Percentiles rank a stretch among this genome's conserved stretches.
Conservation (phyloP, 441 rosid genomes). For the Melastoma candidum region DNA sequence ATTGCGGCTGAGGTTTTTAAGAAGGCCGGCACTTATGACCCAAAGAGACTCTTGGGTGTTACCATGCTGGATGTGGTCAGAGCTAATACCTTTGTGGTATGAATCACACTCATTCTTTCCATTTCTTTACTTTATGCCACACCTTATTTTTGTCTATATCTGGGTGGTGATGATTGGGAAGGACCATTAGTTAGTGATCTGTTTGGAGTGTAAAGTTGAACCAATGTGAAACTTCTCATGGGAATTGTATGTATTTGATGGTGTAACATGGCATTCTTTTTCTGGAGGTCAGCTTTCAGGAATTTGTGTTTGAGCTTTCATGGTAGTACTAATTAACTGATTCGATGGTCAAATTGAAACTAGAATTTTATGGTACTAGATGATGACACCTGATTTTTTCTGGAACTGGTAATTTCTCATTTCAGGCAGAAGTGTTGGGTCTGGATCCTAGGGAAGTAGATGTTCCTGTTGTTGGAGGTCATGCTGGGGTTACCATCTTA, state of each 20-base stretch:
- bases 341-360: background rate
- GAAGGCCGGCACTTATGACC: constrained; percentile 78
- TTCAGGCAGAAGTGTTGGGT: constrained; percentile 66
- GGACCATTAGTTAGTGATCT: no score
- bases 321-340: no score
- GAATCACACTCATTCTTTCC: constrained; percentile 1
- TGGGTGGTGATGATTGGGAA: no score
- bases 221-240: no score
- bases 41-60: constrained; percentile 74
- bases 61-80: constrained; percentile 81
- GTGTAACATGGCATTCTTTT: no score
- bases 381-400: background rate
- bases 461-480: constrained; percentile 90
- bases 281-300: no score
- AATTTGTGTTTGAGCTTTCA: no score
- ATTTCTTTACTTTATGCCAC: background rate
- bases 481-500: constrained; percentile 78
- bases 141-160: no score
- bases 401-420: background rate
- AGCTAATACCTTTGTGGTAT: constrained; percentile 88
- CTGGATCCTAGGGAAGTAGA: constrained; percentile 66
- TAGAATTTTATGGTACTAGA: background rate
- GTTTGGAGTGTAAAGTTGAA: no score
- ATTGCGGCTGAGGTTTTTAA: constrained; percentile 87
- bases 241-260: no score